Evolutionary conservation across 768 basidiomycete species (phyloP).

Genomic region (Mrakia hoshinonis): DNA sequence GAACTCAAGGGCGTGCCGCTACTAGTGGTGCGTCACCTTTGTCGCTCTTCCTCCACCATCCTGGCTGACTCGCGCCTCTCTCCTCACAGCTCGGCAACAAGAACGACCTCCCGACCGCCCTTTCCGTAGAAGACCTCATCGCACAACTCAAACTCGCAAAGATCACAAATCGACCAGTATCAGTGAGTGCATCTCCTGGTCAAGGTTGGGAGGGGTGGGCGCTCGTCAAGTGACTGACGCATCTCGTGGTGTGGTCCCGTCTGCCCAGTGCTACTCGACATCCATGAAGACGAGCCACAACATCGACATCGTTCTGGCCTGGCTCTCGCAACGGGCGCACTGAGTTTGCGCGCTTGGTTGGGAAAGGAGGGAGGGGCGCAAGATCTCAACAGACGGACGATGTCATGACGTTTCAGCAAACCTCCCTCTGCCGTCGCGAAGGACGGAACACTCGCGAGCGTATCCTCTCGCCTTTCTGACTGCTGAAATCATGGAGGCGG

Average conservation of each 20-base stretch:
- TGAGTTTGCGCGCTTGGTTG: background rate
- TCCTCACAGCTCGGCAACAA: conserved; percentile 65
- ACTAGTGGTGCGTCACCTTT: conserved; percentile 55
- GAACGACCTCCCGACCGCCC: conserved; percentile 71
- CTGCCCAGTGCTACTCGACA: conserved; percentile 56
- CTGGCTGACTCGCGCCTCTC: conserved; percentile 40
- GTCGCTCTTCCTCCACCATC: background rate
- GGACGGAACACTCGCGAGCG: too few relatives aligned
- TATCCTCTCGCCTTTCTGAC: too few relatives aligned
- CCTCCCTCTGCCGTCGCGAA: too few relatives aligned
- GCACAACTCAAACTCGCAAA: conserved; percentile 62
- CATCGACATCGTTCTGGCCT: conserved; percentile 79
- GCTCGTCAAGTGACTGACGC: background rate
- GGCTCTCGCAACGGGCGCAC: conserved; percentile 64
- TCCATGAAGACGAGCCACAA: conserved; percentile 93
- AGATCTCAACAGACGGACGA: too few relatives aligned
- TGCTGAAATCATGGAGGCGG: too few relatives aligned
- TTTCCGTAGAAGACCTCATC: conserved; percentile 74
- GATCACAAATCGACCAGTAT: conserved; percentile 69
- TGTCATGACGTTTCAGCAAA: too few relatives aligned
- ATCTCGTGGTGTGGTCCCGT: background rate
- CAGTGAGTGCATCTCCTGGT: conserved; percentile 51
- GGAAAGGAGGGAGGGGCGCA: too few relatives aligned
- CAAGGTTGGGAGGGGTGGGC: conserved; percentile 69
- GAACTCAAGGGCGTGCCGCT: conserved; percentile 64